Base-by-base conservation (phyloP, 139 green algal species). In the Chlamydomonas incerta region DNA sequence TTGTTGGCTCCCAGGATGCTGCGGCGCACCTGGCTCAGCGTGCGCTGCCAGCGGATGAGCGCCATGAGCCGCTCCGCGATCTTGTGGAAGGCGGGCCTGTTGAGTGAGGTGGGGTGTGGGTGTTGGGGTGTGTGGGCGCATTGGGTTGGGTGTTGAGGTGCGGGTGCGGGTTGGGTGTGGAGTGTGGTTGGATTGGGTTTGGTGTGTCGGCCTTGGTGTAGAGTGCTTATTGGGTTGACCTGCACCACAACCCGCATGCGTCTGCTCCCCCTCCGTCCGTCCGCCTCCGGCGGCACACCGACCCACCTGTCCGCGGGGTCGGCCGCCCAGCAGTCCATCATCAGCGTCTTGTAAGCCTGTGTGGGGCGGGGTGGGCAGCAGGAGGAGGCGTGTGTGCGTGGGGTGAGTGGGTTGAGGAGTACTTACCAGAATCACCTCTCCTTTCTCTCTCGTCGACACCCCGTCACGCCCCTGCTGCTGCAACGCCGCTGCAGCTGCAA, bases 261-360 rank as follows among this genome's bases (percentile, higher is more conserved):
- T n/a, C n/a, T n/a, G n/a, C n/a, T n/a, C n/a, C n/a, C n/a, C n/a
- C n/a, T n/a, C n/a, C n/a, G n/a, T n/a, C n/a, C n/a, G n/a, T n/a
- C n/a, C n/a, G n/a, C n/a, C n/a, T n/a, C n/a, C n/a, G n/a, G n/a
- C n/a, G n/a, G n/a, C n/a, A n/a, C n/a, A n/a, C n/a, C n/a, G n/a
- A 29, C 79, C 5, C 79, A 85, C 79, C 79, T 75, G 18, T 75
- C 50, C 47, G n/a, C 31, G 0, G 79, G 31, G 21, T 85, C 31
- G 26, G 37, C 79, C 66, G 79, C 79, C 79, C 79, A 85, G 66
- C 79, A 85, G 67, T 85, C 79, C 47, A 58, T 55, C 79, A 85
- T 85, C 66, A 85, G 79, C 31, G 65, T 31, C 63, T 75, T 85
- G 46, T 76, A 85, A 0, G 65, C 65, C 79, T 85, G 65, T 46